A percentile compares a stretch with the other conserved stretches of the same genome.
phyloP scores from a whole-genome alignment of 768 basidiomycete genomes.

The Suillus lakei region DNA sequence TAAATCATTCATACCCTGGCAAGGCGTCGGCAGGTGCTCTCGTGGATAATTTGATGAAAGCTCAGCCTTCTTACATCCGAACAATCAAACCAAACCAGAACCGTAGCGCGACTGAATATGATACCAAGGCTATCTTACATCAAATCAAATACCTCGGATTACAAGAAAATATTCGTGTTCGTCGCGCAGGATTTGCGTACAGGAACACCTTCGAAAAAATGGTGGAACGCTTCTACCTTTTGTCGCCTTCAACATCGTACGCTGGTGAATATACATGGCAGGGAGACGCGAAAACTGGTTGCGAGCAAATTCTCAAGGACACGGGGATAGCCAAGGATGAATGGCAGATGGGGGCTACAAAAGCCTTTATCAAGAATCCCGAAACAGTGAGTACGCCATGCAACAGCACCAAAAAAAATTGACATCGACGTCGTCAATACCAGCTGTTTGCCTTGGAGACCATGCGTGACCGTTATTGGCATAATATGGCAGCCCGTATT shows the following conservation, averaged over 20 bases:
- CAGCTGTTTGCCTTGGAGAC: conserved; percentile 97
- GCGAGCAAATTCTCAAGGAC: conserved; percentile 90
- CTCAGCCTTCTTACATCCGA: conserved; percentile 96
- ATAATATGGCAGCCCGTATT: conserved; percentile 98
- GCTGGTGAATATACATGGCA: conserved; percentile 99
- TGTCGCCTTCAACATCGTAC: conserved; percentile 95
- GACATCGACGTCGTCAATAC: conserved; percentile 1
- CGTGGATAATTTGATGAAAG: conserved; percentile 97
- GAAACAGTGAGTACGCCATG: conserved; percentile 72
- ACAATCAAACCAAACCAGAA: conserved; percentile 99
- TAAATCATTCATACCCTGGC: conserved; percentile 1
- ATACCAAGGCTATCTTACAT: conserved; percentile 93
- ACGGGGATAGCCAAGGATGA: conserved; percentile 96
- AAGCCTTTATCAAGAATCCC: conserved; percentile 99
- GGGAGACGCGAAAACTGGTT: conserved; percentile 89
- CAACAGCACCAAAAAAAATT: not conserved
- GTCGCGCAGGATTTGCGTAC: conserved; percentile 97
- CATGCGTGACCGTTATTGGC: conserved; percentile 99
- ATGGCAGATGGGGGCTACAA: conserved; percentile 99
- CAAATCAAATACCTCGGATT: conserved; percentile 99
- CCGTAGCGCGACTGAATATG: conserved; percentile 89
- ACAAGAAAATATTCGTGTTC: conserved; percentile 97
- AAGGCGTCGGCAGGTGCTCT: conserved; percentile 93
- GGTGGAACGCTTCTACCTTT: conserved; percentile 96
- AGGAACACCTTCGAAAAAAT: conserved; percentile 98